Conservation (phyloP, 352 stramenopile species). For the Phytophthora melonis region DNA sequence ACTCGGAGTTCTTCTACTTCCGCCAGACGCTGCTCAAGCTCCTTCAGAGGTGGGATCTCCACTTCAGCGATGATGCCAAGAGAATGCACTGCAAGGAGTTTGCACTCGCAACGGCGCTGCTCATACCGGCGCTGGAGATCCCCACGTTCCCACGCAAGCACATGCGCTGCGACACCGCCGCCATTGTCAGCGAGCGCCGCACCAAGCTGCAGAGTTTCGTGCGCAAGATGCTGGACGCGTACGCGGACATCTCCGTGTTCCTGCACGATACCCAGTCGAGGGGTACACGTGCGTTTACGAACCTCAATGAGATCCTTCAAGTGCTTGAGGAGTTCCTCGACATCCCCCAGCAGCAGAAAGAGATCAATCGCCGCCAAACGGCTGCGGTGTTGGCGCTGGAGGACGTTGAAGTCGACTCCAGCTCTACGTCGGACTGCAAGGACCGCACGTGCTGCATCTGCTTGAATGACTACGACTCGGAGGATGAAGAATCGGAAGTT, state of each 20-base stretch:
- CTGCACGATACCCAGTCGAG: constrained; percentile 43
- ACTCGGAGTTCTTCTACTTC: constrained; percentile 74
- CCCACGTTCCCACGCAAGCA: constrained; percentile 66
- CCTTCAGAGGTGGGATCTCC: constrained; percentile 56
- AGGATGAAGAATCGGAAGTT: constrained; percentile 30
- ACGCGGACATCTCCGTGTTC: constrained; percentile 71
- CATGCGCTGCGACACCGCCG: constrained; percentile 62
- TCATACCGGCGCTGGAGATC: constrained; percentile 53
- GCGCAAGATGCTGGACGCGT: constrained; percentile 60
- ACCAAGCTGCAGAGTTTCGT: constrained; percentile 62
- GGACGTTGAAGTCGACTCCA: constrained; percentile 46
- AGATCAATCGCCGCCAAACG: constrained; percentile 55
- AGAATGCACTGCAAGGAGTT: constrained; percentile 54
- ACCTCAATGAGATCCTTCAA: constrained; percentile 45
- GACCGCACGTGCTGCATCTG: constrained; percentile 65
- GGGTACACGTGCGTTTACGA: constrained; percentile 24
- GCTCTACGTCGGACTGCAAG: constrained; percentile 19
- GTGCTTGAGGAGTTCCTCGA: constrained; percentile 61
- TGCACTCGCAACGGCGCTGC: constrained; percentile 45
- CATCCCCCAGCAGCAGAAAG: constrained; percentile 61
- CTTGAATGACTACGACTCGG: constrained; percentile 49
- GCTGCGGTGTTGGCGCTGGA: constrained; percentile 61
- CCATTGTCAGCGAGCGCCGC: constrained; percentile 62
- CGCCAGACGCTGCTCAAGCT: constrained; percentile 55
- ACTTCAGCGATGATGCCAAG: constrained; percentile 36